Percentiles rank a stretch among this genome's conserved stretches.
Conservation (phyloP, 2,329 filamentous ascomycete species). For the Aspergillus glaucus region DNA sequence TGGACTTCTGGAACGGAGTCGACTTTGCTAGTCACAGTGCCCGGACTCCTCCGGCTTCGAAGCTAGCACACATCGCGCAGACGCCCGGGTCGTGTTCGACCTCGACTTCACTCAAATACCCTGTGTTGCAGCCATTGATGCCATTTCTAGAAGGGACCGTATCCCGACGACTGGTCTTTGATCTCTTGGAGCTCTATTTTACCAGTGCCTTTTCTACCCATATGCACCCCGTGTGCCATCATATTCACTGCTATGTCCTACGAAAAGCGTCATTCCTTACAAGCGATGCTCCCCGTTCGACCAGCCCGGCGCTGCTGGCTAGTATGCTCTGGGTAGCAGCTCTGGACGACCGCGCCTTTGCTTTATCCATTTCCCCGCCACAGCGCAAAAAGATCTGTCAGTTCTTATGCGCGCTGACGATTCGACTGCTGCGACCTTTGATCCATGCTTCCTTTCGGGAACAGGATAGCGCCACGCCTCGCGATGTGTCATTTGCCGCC, state of each 20-base stretch:
- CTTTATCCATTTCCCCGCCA: constrained; percentile 74
- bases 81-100: constrained; percentile 26
- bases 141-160: constrained; percentile 75
- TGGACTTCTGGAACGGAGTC: constrained; percentile 27
- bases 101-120: constrained; percentile 57
- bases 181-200: constrained; percentile 85
- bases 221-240: constrained; percentile 85
- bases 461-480: constrained; percentile 38
- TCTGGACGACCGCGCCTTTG: constrained; percentile 84
- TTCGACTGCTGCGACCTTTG: constrained; percentile 75
- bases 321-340: constrained; percentile 97
- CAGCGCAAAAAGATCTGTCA: constrained; percentile 81
- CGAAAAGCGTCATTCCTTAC: constrained; percentile 81
- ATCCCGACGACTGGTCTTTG: constrained; percentile 72
- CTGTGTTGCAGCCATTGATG: constrained; percentile 74
- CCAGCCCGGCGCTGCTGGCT: constrained; percentile 77
- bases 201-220: constrained; percentile 80
- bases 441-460: constrained; percentile 64
- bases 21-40: constrained; percentile 29
- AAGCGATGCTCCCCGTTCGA: constrained; percentile 69
- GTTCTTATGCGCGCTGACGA: constrained; percentile 77
- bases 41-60: constrained; percentile 48
- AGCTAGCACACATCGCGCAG: constrained; percentile 50
- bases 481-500: constrained; percentile 46
- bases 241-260: constrained; percentile 83